A percentile compares a stretch with the other conserved stretches of the same genome.
Conservation (phyloP, 2,329 filamentous ascomycete species). For the Alternaria arbusti region DNA sequence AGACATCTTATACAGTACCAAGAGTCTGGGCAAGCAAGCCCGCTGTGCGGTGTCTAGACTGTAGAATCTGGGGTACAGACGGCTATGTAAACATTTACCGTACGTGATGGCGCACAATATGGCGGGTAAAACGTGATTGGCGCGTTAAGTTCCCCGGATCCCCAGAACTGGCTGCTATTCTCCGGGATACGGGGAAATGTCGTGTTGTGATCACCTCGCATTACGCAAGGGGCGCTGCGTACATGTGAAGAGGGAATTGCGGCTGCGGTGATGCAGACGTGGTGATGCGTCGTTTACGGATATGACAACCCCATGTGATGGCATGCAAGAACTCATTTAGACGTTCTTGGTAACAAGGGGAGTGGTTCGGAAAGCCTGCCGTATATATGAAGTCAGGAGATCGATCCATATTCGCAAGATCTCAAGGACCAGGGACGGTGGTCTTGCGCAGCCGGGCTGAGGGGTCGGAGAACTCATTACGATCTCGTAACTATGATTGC, state of each 20-base stretch:
- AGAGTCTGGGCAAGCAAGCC: slow-evolving; percentile 18
- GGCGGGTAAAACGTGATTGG: slow-evolving; percentile 22
- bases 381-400: neutral
- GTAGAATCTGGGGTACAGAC: slow-evolving; percentile 24
- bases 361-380: neutral
- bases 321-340: neutral
- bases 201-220: slow-evolving; percentile 4
- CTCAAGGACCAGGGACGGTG: neutral
- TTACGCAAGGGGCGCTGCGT: neutral
- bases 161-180: slow-evolving; percentile 7
- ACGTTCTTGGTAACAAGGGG: neutral
- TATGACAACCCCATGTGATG: neutral
- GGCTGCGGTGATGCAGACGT: slow-evolving; percentile 1
- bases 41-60: slow-evolving; percentile 4
- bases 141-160: slow-evolving; percentile 1
- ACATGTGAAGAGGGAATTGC: neutral
- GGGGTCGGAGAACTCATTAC: neutral
- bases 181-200: slow-evolving; percentile 6
- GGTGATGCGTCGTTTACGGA: neutral
- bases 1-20: slow-evolving; percentile 29
- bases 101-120: slow-evolving; percentile 6
- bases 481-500: neutral
- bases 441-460: neutral
- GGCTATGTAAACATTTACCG: slow-evolving; percentile 12
- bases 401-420: neutral